A percentile compares a stretch with the other conserved stretches of the same genome.
Evolutionary conservation across 257 asterid genomes (phyloP).

Genomic region (Scutellaria barbata): DNA sequence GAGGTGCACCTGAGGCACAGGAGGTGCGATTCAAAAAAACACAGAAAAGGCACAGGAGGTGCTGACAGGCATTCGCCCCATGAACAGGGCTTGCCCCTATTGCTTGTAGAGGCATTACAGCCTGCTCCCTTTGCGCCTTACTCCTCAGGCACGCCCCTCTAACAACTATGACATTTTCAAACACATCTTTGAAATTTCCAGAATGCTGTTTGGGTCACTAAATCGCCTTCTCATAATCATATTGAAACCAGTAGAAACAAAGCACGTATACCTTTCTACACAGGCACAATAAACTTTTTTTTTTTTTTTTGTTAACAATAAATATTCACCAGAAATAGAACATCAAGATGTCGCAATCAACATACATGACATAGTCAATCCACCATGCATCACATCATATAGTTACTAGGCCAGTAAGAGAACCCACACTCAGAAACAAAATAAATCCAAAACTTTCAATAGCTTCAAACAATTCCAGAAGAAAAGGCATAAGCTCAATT

Average conservation of each 20-base stretch:
- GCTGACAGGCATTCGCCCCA: too few species aligned
- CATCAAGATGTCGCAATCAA: not conserved
- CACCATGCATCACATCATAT: not conserved
- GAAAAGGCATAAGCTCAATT: too few species aligned
- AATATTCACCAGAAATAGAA: not conserved
- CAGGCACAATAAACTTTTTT: not conserved
- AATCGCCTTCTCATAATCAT: slow-evolving; percentile 9
- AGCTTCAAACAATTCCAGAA: not conserved
- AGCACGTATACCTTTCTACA: not conserved
- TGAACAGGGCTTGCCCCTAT: too few species aligned
- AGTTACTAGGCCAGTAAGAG: not conserved
- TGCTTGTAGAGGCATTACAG: too few species aligned
- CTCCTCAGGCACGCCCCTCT: too few species aligned
- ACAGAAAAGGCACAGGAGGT: too few species aligned
- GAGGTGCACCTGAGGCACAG: too few species aligned
- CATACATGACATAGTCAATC: not conserved
- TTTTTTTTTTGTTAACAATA: not conserved
- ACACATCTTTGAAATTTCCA: not conserved
- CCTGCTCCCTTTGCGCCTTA: too few species aligned
- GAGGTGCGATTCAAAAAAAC: too few species aligned
- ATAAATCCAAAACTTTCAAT: not conserved
- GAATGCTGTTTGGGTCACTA: not conserved
- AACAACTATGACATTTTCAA: not conserved
- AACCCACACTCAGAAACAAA: not conserved
- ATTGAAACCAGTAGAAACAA: not conserved